Base-by-base conservation (phyloP, 306 rosid genomes). In the Gillenia trifoliata region DNA sequence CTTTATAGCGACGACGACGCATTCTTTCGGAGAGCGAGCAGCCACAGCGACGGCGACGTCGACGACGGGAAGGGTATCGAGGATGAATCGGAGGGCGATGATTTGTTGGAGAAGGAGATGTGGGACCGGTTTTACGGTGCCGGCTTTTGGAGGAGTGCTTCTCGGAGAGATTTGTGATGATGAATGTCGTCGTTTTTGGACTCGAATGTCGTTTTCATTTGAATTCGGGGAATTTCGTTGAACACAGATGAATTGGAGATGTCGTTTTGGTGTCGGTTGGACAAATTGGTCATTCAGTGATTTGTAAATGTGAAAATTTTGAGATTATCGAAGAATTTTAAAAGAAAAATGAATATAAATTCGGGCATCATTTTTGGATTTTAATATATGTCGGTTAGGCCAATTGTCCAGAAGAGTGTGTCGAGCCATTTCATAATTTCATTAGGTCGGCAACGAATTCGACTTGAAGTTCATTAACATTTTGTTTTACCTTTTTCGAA, bases 71-170 rank as follows among this genome's bases (percentile, higher is more conserved):
- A 5, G 52, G 52, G 8, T 0, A 4, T 7, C 17, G 57, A 64
- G 20, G 8, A 30, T 9, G 63, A 55, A 4, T 17, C 65, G 66
- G 40, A 13, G 2, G 78, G 57, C 75, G 68, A 3, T 23, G 68
- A 72, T 3, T 22, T 26, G 5, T 30, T 80, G 63, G 98, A 91
- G 82, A 79, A 84, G 56, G 90, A 91, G 81, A 80, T 89, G 96
- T 87, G 92, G 92, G 88, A 87, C 77, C 83, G 81, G 47, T 91
- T 93, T 36, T 57, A 77, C 11, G 89, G 73, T 16, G 77, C 86
- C 56, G 98, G 98, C 5, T 93, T 93, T 54, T 89, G 93, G 96
- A 86, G 98, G 57, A 93, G 84, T 36, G 66, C 75, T 15, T 88
- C 97, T 10, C 88, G 76, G 63, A 88, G 86, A 52, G 83, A 80